phyloP scores from a whole-genome alignment of 2,329 filamentous ascomycete species.

The Venturia nashicola region DNA sequence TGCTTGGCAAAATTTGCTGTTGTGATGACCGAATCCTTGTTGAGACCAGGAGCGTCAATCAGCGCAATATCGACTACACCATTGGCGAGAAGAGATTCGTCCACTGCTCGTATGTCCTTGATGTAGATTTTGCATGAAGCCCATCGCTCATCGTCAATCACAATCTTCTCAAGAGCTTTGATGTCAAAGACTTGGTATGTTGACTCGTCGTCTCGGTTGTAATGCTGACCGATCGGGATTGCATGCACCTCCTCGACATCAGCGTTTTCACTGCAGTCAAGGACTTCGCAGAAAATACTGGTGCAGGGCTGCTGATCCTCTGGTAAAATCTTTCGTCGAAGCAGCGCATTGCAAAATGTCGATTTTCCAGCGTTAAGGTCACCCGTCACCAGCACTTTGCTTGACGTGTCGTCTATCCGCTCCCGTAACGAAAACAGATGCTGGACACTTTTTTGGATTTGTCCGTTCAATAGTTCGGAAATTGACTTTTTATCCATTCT shows the following conservation, averaged over 20 bases:
- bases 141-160: slow-evolving; percentile 77
- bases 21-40: slow-evolving; percentile 92
- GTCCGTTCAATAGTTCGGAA: slow-evolving; percentile 80
- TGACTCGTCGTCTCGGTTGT: slow-evolving; percentile 82
- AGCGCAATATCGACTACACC: slow-evolving; percentile 95
- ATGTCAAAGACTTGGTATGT: slow-evolving; percentile 83
- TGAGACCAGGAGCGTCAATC: slow-evolving; percentile 91
- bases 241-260: slow-evolving; percentile 93
- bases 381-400: slow-evolving; percentile 91
- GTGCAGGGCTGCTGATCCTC: slow-evolving; percentile 98
- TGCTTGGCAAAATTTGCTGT: slow-evolving; percentile 94
- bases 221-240: slow-evolving; percentile 66
- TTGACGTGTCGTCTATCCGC: slow-evolving; percentile 92
- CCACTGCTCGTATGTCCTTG: slow-evolving; percentile 75
- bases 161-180: slow-evolving; percentile 72
- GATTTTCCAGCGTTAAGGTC: slow-evolving; percentile 97
- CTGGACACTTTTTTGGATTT: slow-evolving; percentile 86
- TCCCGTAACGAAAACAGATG: slow-evolving; percentile 80
- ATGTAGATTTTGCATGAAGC: slow-evolving; percentile 96
- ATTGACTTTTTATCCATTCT: slow-evolving; percentile 88
- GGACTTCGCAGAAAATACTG: slow-evolving; percentile 93
- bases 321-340: slow-evolving; percentile 82
- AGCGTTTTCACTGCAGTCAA: slow-evolving; percentile 83
- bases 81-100: slow-evolving; percentile 91
- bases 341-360: slow-evolving; percentile 94